Evolutionary conservation across 2,329 filamentous ascomycete species (phyloP).

Genomic region (Cytospora leucostoma): DNA sequence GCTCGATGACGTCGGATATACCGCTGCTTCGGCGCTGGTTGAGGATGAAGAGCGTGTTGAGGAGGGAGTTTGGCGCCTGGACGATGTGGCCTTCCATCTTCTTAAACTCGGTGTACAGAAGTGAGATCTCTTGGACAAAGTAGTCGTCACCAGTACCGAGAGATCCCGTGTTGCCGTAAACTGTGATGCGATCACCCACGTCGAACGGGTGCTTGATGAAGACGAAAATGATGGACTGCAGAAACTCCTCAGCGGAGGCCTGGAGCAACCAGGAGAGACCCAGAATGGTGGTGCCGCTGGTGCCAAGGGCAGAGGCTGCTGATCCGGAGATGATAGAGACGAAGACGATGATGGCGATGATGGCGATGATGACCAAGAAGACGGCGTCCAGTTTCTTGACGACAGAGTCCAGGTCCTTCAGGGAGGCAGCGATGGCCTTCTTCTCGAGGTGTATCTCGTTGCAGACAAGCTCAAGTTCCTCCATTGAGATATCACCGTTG

Average conservation of each 20-base stretch:
- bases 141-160: slow-evolving; percentile 83
- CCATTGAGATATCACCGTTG: slow-evolving; percentile 95
- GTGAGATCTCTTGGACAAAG: slow-evolving; percentile 90
- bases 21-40: slow-evolving; percentile 91
- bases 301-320: slow-evolving; percentile 87
- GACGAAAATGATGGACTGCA: slow-evolving; percentile 92
- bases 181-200: slow-evolving; percentile 86
- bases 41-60: slow-evolving; percentile 91
- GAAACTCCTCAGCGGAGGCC: slow-evolving; percentile 88
- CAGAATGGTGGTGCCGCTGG: slow-evolving; percentile 82
- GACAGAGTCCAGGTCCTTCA: slow-evolving; percentile 94
- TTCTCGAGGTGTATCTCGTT: slow-evolving; percentile 93
- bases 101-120: slow-evolving; percentile 96
- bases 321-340: slow-evolving; percentile 87
- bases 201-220: slow-evolving; percentile 98
- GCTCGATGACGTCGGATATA: slow-evolving; percentile 80
- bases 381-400: slow-evolving; percentile 87
- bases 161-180: slow-evolving; percentile 89
- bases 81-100: slow-evolving; percentile 98
- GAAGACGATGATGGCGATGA: slow-evolving; percentile 83
- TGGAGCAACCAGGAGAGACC: slow-evolving; percentile 92
- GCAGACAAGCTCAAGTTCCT: slow-evolving; percentile 89
- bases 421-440: slow-evolving; percentile 89
- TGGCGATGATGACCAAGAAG: slow-evolving; percentile 80
- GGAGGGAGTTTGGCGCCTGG: slow-evolving; percentile 89